Base-by-base conservation (phyloP, 2,329 filamentous ascomycete species). In the Penicillium sp. region DNA sequence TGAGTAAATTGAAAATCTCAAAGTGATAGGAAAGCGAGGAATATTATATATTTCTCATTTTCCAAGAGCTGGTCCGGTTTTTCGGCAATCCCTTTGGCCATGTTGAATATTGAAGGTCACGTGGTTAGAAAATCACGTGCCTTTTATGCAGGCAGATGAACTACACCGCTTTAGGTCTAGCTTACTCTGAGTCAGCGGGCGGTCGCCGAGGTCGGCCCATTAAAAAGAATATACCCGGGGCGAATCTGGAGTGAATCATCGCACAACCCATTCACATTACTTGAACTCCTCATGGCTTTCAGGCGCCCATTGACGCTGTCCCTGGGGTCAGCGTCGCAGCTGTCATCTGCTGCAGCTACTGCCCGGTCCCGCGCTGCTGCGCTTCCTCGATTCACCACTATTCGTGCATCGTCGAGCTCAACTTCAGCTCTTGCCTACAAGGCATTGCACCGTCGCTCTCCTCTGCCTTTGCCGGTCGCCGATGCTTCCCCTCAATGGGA, bases 401-500 rank as follows among this genome's bases (percentile, higher is more conserved):
- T 61, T 61, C 69, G 73, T 57, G 66, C 70, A 52, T 75, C 74
- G 2, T 75, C 73, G 49, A 76, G 86, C 79, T 96, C 93, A 55
- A 97, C 93, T 66, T 94, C 92, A 55, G 93, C 94, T 62, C 86
- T 97, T 63, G 93, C 93, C 70, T 97, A 97, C 86, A 99, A 99
- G 83, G 91, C 93, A 57, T 85, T 97, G 62, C 93, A 96, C 73
- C 90, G 92, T 70, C 91, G 93, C 65, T 90, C 93, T 60, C 89
- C 90, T 21, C 90, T 93, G 61, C 86, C 92, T 23, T 90, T 96
- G 53, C 89, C 91, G 55, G 88, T 86, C 65, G 86, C 90, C 66
- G 82, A 89, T 55, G 83, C 89, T 29, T 88, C 90, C 36, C 82
- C 91, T 12, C 91, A 91, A 83, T 96, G 93, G 71, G 86, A 86